Evolutionary conservation across 2,329 filamentous ascomycete species (phyloP).

Genomic region (Lachnellula willkommii): DNA sequence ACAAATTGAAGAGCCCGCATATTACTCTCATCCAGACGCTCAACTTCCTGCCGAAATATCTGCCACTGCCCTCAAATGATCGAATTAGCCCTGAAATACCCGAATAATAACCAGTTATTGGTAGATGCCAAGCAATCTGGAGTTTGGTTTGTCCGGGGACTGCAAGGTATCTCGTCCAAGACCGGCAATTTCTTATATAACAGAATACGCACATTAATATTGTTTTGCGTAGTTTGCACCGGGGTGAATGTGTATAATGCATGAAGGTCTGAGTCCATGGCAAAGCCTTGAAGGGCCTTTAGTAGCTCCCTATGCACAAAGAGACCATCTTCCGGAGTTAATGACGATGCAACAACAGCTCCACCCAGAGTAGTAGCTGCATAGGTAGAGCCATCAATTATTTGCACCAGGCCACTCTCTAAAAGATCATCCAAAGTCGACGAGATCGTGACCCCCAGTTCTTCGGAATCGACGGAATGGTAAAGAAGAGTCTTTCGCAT

Average conservation of each 20-base stretch:
- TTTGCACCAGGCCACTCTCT: conserved; percentile 48
- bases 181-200: too few relatives aligned
- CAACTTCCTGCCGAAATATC: conserved; percentile 66
- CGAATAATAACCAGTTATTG: too few relatives aligned
- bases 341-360: conserved; percentile 66
- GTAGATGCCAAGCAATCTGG: neutral
- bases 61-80: conserved; percentile 45
- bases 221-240: conserved; percentile 51
- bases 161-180: neutral
- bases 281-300: conserved; percentile 64
- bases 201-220: conserved; percentile 44
- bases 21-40: conserved; percentile 64
- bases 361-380: conserved; percentile 60
- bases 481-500: conserved; percentile 62
- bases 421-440: conserved; percentile 54
- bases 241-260: conserved; percentile 74
- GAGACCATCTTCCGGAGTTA: conserved; percentile 69
- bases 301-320: conserved; percentile 67
- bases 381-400: conserved; percentile 47
- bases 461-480: conserved; percentile 46
- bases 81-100: too few relatives aligned
- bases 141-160: too few relatives aligned
- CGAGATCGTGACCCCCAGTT: conserved; percentile 50
- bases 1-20: conserved; percentile 63
- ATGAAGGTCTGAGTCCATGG: conserved; percentile 78